Evolutionary conservation across 805 yeast species (phyloP).

Genomic region (Saccharomycodes ludwigii): DNA sequence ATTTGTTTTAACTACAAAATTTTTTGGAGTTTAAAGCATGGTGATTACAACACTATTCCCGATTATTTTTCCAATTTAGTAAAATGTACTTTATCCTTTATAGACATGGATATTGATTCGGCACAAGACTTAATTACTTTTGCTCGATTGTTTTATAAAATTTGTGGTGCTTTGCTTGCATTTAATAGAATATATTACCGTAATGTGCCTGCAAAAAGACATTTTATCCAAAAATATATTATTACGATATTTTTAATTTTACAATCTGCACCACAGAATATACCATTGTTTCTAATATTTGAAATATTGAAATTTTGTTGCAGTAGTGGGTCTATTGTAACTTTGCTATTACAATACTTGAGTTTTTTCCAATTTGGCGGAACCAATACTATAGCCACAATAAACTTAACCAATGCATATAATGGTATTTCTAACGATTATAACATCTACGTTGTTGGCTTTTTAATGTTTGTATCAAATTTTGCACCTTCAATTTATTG

Average conservation of each 20-base stretch:
- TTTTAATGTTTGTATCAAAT: constrained; percentile 70
- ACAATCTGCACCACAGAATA: constrained; percentile 35
- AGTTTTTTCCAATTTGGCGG: constrained; percentile 82
- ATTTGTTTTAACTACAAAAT: constrained; percentile 43
- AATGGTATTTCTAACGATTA: constrained; percentile 66
- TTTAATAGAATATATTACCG: too few relatives aligned
- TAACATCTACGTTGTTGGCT: constrained; percentile 57
- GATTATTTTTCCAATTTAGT: too few relatives aligned
- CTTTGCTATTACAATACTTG: constrained; percentile 47
- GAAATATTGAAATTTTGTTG: constrained; percentile 11
- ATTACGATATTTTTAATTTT: constrained; percentile 32
- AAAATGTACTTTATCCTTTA: too few relatives aligned
- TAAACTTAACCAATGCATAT: constrained; percentile 84
- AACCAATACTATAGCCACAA: constrained; percentile 83
- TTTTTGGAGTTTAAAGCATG: constrained; percentile 37
- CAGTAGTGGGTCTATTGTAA: constrained; percentile 7
- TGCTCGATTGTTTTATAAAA: too few relatives aligned
- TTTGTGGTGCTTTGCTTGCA: too few relatives aligned
- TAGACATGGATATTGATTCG: too few relatives aligned
- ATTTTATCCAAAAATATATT: constrained; percentile 7
- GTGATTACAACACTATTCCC: too few relatives aligned
- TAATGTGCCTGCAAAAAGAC: not conserved
- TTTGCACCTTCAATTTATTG: constrained; percentile 81
- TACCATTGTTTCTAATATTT: constrained; percentile 37
- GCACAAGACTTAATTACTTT: too few relatives aligned